Conservation (phyloP, 1,284 basidiomycete genomes). For the Sutorius eximius region DNA sequence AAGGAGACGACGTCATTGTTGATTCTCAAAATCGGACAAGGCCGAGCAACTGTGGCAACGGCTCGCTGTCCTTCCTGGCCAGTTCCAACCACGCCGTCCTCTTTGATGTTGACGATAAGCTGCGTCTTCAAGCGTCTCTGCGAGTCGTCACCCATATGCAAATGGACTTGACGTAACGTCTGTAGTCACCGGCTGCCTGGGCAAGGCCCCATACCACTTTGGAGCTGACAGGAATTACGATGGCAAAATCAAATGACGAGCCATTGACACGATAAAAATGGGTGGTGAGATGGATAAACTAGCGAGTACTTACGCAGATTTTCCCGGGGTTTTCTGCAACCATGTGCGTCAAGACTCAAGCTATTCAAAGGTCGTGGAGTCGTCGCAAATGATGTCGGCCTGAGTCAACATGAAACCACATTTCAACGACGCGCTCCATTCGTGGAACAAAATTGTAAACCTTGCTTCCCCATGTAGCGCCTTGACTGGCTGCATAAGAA, state of each 20-base stretch:
- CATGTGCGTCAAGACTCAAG: no score
- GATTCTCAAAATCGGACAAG: background rate
- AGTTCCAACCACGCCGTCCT: background rate
- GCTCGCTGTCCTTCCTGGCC: background rate
- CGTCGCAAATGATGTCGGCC: no score
- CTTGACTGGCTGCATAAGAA: background rate
- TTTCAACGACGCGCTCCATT: background rate
- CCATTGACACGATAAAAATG: no score
- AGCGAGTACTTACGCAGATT: background rate
- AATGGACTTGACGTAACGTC: background rate
- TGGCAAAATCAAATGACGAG: no score
- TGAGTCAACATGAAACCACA: background rate
- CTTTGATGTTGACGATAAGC: background rate
- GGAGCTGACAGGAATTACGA: background rate
- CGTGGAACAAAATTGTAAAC: background rate
- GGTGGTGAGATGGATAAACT: no score
- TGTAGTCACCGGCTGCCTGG: background rate
- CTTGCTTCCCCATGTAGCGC: background rate
- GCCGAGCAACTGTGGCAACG: background rate
- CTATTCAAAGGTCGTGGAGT: no score
- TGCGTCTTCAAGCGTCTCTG: background rate
- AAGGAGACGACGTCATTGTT: slow-evolving; percentile 1
- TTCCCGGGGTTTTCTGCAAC: no score
- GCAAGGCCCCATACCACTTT: background rate
- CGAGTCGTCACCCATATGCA: background rate